These are phyloP conservation scores for Coccomyxa sp. DNA, from an alignment of 139 green algal genomes.

Conservation along the genomic window DNA sequence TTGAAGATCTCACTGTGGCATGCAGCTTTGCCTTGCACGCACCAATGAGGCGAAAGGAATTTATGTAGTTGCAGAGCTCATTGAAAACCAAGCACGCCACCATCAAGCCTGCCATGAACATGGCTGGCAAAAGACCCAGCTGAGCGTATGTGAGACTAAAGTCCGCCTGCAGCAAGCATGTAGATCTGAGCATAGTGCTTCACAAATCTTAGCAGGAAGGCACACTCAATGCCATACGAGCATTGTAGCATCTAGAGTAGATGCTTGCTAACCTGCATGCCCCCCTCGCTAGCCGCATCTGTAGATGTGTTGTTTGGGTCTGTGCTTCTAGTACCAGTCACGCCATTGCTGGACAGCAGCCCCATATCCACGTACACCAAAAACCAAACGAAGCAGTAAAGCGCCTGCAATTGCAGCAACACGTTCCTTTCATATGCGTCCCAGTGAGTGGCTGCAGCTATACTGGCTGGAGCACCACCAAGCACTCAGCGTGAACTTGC, in stretches of 20 bases:
- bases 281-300: conserved; percentile 25
- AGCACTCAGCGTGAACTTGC: background rate
- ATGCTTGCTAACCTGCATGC: conserved; percentile 56
- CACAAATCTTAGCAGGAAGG: background rate
- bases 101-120: conserved; percentile 95
- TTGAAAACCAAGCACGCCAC: conserved; percentile 84
- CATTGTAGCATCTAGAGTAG: background rate
- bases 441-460: background rate
- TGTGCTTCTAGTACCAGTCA: conserved; percentile 62
- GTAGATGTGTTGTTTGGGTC: background rate
- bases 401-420: conserved; percentile 35
- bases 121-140: conserved; percentile 82
- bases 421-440: background rate
- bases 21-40: background rate
- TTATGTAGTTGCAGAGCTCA: conserved; percentile 53
- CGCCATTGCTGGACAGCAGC: conserved; percentile 86
- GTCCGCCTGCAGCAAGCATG: conserved; percentile 44
- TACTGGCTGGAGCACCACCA: background rate
- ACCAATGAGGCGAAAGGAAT: conserved; percentile 43
- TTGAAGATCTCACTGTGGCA: background rate
- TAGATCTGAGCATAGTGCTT: too few relatives aligned
- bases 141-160: conserved; percentile 82
- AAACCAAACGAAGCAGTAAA: conserved; percentile 73
- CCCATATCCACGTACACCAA: conserved; percentile 90
- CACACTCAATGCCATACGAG: background rate